Evolutionary conservation across 345 rosid species (phyloP), one percentile per base, ranked within the genome.

Genomic region (Hypericum androsaemum): DNA sequence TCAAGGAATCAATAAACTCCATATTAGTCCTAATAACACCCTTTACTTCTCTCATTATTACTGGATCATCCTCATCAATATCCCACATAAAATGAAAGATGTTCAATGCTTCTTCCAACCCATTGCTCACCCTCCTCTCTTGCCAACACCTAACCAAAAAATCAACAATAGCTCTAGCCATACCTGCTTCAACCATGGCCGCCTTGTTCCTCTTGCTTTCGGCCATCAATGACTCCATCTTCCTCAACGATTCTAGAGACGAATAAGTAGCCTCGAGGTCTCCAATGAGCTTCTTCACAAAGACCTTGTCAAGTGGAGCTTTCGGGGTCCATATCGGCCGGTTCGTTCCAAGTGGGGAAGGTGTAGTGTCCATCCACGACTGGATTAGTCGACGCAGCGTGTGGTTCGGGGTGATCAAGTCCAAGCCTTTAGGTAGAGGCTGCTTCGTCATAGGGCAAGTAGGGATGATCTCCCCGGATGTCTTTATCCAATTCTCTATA

Each of bases 381-480:
- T 81, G 80, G 50, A 81, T 78, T 22, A 81, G 63, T n/a, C 82
- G 64, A 43, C 52, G 62, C 1, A 78, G 61, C 0, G 73, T 81
- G 70, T 72, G 78, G 56, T 81, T 81, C 0, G 84, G 77, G 1
- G 80, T 81, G 32, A 22, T 22, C 43, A 78, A 50, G 42, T 47
- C 68, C 15, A 74, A 69, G 47, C 48, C 62, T 22, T 56, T 56
- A 0, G 75, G 82, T 58, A 81, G 50, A 0, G 64, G 74, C 59
- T 76, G 84, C 51, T 78, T 78, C 12, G 84, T 76, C 1, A 81
- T 64, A 0, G 88, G 88, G 35, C 88, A 81, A 0, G 74, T 65
- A 3, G 64, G 41, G 41, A 12, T 50, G 12, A 49, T 22, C 32
- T 22, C 22, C 35, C 36, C 64, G 38, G 61, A 54, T 5, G 60